Evolutionary conservation across 2,329 filamentous ascomycete genomes (phyloP), one percentile per base, ranked within the genome.

Genomic region (Exophiala oligosperma): DNA sequence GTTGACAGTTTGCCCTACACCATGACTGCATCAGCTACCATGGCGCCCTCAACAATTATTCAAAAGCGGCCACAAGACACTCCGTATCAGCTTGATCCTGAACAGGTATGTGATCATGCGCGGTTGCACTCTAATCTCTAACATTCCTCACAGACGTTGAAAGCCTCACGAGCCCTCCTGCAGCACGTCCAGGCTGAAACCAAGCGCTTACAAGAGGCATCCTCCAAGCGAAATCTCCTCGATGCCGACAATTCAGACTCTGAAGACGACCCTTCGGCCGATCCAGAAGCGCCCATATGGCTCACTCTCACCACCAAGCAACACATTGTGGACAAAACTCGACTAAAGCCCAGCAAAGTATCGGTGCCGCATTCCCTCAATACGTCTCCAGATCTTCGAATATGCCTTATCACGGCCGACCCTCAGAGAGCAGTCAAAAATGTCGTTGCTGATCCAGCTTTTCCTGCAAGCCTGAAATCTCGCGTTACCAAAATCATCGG

Each of bases 361-460:
- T 68, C 80, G 65, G 79, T 96, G 53, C 90, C 91, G 49, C 87
- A 95, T 75, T 81, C 89, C 8, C 82, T 96, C 62, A 87, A 90
- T 76, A 79, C 82, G 64, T 82, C 86, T 64, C 77, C 83, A 56
- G 83, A 82, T 56, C 78, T 86, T 57, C 88, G 86, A 67, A 81
- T 97, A 74, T 97, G 92, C 76, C 80, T 97, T 60, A 95, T 96
- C 74, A 91, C 88, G 56, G 90, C 91, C 67, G 85, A 88, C 66
- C 86, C 86, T 1, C 92, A 96, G 81, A 86, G 92, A 64, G 83
- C 85, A 54, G 96, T 94, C 82, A 97, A 97, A 80, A 88, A 97
- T 74, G 82, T 95, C 47, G 82, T 97, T 63, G 87, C 85, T 52
- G 84, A 88, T 55, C 83, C 88, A 43, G 82, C 85, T 28, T 92